Evolutionary conservation across 73 alveolate species (phyloP).

Genomic region (Paramecium pentaurelia): DNA sequence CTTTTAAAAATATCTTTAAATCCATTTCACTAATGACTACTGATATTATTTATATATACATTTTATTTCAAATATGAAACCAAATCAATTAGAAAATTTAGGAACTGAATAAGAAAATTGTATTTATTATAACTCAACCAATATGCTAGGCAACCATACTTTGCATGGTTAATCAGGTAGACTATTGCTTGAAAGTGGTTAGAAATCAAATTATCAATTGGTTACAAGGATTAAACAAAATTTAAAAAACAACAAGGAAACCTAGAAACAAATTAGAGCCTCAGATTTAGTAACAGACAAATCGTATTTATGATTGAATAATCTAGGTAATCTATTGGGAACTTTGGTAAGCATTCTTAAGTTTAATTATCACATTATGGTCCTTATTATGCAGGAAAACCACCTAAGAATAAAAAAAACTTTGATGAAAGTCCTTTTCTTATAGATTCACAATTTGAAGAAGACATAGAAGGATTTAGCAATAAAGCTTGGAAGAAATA

Average conservation of each 20-base stretch:
- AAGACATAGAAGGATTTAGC: not conserved
- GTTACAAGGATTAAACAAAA: not conserved
- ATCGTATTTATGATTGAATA: not conserved
- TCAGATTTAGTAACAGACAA: not conserved
- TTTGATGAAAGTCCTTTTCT: not conserved
- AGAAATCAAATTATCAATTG: not conserved
- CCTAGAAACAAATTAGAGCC: not conserved
- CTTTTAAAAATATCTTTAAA: not conserved
- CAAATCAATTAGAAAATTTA: not conserved
- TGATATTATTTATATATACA: not conserved
- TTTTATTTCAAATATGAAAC: not conserved
- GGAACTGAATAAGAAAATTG: not conserved
- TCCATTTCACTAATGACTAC: not conserved
- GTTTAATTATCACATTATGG: not conserved
- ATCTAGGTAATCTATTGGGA: not conserved
- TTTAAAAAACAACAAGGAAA: not conserved
- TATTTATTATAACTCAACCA: not conserved
- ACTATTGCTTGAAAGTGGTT: not conserved
- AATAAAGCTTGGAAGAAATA: constrained; percentile 10
- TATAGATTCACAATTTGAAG: not conserved
- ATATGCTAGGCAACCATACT: not conserved
- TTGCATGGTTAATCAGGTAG: not conserved
- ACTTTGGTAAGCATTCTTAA: not conserved
- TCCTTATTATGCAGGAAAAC: not conserved
- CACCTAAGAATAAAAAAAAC: not conserved